phyloP scores from a whole-genome alignment of 1,284 basidiomycete genomes.

The Inonotus hispidus region DNA sequence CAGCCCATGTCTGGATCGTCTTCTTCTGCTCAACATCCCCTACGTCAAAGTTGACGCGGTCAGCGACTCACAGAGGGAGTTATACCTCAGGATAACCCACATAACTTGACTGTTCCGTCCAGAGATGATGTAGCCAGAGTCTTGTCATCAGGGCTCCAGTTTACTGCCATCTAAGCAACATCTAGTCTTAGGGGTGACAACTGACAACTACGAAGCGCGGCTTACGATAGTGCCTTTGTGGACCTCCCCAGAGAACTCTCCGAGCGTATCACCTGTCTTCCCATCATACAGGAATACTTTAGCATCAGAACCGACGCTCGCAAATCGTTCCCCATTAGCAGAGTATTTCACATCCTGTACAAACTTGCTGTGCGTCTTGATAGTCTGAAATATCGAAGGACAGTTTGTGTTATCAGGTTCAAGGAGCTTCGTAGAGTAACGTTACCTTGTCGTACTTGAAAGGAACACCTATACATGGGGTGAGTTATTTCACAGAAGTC shows the following conservation, averaged over 20 bases:
- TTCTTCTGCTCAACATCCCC: constrained; percentile 79
- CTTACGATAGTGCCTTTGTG: constrained; percentile 77
- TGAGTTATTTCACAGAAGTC: no score
- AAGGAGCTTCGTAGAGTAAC: neutral
- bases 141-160: constrained; percentile 75
- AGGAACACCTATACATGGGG: constrained; percentile 59
- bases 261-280: constrained; percentile 76
- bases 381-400: constrained; percentile 43
- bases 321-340: constrained; percentile 78
- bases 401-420: neutral
- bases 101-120: constrained; percentile 85
- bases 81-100: constrained; percentile 38
- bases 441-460: constrained; percentile 84
- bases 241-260: constrained; percentile 56
- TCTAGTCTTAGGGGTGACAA: neutral
- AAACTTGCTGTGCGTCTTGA: constrained; percentile 89
- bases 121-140: constrained; percentile 79
- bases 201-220: neutral
- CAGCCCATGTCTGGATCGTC: constrained; percentile 59
- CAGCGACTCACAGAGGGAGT: neutral
- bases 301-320: constrained; percentile 87
- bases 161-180: constrained; percentile 58
- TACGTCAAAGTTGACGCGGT: constrained; percentile 26
- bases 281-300: constrained; percentile 93
- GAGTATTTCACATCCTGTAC: constrained; percentile 90